Percentiles rank a stretch among this genome's conserved stretches.
phyloP scores from a whole-genome alignment of 1,284 basidiomycete genomes.

The Mycena sp. region DNA sequence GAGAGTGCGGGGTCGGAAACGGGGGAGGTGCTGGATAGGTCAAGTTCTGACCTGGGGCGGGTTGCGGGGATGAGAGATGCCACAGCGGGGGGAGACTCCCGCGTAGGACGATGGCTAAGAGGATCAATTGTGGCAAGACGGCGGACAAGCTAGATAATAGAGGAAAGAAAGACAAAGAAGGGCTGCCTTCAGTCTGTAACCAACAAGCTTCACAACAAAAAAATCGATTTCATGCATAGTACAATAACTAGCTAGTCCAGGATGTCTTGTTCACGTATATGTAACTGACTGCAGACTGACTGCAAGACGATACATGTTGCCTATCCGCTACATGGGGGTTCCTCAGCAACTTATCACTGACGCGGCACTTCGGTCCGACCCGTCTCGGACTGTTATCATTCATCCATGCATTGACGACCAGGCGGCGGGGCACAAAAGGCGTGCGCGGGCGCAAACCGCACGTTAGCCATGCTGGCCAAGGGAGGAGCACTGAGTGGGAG shows the following conservation, averaged over 20 bases:
- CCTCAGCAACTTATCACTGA: slow-evolving; percentile 12
- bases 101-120: slow-evolving; percentile 20
- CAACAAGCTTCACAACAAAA: slow-evolving; percentile 5
- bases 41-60: slow-evolving; percentile 69
- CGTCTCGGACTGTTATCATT: slow-evolving; percentile 12
- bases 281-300: neutral
- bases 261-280: neutral
- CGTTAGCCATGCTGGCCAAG: too few relatives aligned
- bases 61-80: slow-evolving; percentile 64
- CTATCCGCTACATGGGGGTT: neutral
- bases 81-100: slow-evolving; percentile 28
- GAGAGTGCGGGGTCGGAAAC: slow-evolving; percentile 36
- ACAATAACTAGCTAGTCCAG: slow-evolving; percentile 5
- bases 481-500: too few relatives aligned
- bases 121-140: slow-evolving; percentile 27
- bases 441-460: too few relatives aligned
- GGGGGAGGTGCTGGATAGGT: slow-evolving; percentile 54
- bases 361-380: slow-evolving; percentile 22
- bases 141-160: slow-evolving; percentile 12
- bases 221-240: slow-evolving; percentile 1
- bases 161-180: slow-evolving; percentile 25
- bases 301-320: neutral
- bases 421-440: too few relatives aligned
- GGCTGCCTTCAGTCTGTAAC: neutral
- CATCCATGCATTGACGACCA: too few relatives aligned